A percentile compares a stretch with the other conserved stretches of the same genome.
Conservation (phyloP, 2,329 filamentous ascomycete genomes). For the Onygena corvina region DNA sequence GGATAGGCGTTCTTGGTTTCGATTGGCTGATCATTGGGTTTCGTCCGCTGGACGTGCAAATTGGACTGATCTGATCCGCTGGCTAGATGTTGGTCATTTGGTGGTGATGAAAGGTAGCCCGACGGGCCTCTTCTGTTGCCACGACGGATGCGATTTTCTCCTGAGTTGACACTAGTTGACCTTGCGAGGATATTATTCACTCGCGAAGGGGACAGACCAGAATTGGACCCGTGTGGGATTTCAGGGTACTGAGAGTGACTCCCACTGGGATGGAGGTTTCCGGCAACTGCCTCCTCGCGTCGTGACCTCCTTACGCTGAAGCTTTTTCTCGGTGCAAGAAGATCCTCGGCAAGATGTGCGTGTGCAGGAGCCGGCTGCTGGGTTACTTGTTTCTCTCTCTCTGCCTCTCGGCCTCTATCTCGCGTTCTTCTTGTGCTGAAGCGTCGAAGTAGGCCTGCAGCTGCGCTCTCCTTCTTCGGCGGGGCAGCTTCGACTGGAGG, state of each 20-base stretch:
- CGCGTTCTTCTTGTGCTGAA: conserved; percentile 72
- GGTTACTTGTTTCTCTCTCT: conserved; percentile 44
- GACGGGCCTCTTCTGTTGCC: conserved; percentile 43
- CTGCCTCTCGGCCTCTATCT: conserved; percentile 38
- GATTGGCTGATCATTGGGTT: conserved; percentile 39
- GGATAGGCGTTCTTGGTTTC: conserved; percentile 46
- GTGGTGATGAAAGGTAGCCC: conserved; percentile 42
- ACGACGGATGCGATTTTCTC: conserved; percentile 58
- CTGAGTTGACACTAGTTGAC: conserved; percentile 85
- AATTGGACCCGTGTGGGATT: conserved; percentile 60
- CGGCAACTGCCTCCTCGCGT: conserved; percentile 42
- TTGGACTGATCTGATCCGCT: conserved; percentile 70
- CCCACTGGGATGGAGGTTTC: conserved; percentile 46
- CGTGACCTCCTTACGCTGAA: conserved; percentile 65
- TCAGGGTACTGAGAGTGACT: conserved; percentile 64
- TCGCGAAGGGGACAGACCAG: conserved; percentile 47
- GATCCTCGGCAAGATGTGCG: conserved; percentile 65
- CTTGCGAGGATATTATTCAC: conserved; percentile 62
- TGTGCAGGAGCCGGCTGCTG: conserved; percentile 64
- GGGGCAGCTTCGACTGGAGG: conserved; percentile 47
- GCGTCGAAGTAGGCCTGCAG: conserved; percentile 69
- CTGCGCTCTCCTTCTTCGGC: conserved; percentile 73
- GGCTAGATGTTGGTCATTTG: conserved; percentile 57
- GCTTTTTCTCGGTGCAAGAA: conserved; percentile 62
- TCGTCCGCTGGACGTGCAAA: conserved; percentile 33